Evolutionary conservation across 345 rosid species (phyloP).

Genomic region (Aquilaria sinensis): DNA sequence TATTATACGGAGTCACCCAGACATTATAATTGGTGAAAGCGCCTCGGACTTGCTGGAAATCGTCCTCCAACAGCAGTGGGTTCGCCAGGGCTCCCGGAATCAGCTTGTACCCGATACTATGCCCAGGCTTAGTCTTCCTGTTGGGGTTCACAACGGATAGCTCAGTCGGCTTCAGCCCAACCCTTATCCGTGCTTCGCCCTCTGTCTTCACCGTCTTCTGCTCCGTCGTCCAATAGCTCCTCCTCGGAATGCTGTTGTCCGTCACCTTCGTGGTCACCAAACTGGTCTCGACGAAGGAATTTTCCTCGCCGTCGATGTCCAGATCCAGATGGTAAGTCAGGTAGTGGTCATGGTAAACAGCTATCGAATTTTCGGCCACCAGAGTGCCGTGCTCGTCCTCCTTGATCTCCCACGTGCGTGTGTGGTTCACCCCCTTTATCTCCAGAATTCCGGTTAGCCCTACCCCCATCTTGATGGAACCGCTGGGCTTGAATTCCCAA

Average conservation of each 20-base stretch:
- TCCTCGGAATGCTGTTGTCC: conserved; percentile 26
- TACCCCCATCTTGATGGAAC: conserved; percentile 47
- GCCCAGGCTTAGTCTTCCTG: conserved; percentile 37
- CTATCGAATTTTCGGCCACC: conserved; percentile 38
- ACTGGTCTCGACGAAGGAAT: conserved; percentile 36
- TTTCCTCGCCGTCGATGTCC: conserved; percentile 41
- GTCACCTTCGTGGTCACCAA: conserved; percentile 25
- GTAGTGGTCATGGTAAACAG: conserved; percentile 49
- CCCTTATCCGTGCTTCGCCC: conserved; percentile 28
- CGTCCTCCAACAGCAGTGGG: conserved; percentile 24
- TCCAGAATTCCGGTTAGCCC: conserved; percentile 50
- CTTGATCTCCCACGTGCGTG: conserved; percentile 27
- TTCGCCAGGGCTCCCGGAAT: conserved; percentile 21
- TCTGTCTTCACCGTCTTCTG: conserved; percentile 40
- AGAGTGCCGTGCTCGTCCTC: conserved; percentile 39
- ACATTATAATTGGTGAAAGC: conserved; percentile 45
- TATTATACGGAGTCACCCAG: conserved; percentile 57
- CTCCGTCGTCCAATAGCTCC: conserved; percentile 45
- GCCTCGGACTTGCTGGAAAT: conserved; percentile 40
- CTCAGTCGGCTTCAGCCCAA: conserved; percentile 22
- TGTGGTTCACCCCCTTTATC: conserved; percentile 28
- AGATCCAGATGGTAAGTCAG: conserved; percentile 41
- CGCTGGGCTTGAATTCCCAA: conserved; percentile 46
- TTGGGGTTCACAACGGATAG: conserved; percentile 35
- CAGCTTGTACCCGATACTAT: conserved; percentile 37